Evolutionary conservation across 208 protist genomes (phyloP).

Genomic region (Acanthamoeba triangularis): DNA sequence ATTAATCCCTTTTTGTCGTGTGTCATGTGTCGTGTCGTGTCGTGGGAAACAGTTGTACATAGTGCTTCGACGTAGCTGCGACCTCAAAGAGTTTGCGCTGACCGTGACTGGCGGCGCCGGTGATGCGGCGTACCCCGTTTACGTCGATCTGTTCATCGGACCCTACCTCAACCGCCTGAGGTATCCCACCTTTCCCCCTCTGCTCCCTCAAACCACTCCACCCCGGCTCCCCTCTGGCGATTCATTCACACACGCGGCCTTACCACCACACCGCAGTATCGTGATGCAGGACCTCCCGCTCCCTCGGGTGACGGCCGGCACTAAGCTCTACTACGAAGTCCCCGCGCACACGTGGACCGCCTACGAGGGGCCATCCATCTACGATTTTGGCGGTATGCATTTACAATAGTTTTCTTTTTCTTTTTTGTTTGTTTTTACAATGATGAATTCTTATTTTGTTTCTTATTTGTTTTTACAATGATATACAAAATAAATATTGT

Average conservation of each 20-base stretch:
- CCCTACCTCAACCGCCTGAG: conserved; percentile 57
- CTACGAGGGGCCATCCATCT: conserved; percentile 71
- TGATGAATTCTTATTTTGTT: background rate
- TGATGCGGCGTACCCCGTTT: conserved; percentile 60
- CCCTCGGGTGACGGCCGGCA: conserved; percentile 32
- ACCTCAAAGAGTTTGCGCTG: conserved; percentile 71
- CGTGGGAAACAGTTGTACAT: conserved; percentile 45
- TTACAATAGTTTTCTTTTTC: background rate
- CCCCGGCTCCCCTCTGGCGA: background rate
- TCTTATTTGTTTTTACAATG: background rate
- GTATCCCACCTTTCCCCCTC: background rate
- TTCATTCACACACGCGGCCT: background rate
- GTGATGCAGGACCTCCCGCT: conserved; percentile 71
- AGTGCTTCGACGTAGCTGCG: conserved; percentile 50
- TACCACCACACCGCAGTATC: background rate
- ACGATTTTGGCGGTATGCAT: conserved; percentile 64
- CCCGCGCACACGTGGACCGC: conserved; percentile 60
- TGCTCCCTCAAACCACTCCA: background rate
- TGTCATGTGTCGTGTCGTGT: background rate
- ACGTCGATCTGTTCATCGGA: conserved; percentile 54
- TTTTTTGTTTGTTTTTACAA: background rate
- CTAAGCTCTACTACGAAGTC: conserved; percentile 72
- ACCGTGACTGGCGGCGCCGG: conserved; percentile 65
- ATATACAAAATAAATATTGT: background rate
- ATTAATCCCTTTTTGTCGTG: background rate